A percentile compares a stretch with the other conserved stretches of the same genome.
Evolutionary conservation across 495 filamentous ascomycete genomes (phyloP).

Genomic region (Neurospora sp.): DNA sequence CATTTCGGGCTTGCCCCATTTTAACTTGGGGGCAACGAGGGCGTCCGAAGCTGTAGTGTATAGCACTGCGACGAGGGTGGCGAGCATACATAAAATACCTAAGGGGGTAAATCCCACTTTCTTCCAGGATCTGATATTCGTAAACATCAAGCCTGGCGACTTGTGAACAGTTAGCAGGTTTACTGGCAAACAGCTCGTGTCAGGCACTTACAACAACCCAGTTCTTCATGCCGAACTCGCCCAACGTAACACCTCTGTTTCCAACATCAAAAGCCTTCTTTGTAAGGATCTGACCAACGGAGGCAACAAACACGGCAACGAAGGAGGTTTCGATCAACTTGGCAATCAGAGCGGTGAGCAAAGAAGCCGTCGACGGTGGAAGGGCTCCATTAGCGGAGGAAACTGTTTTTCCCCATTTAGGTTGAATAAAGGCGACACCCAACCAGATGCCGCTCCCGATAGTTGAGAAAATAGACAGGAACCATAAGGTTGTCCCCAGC

Average conservation of each 20-base stretch:
- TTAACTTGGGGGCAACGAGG: conserved; percentile 57
- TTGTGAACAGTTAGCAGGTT: conserved; percentile 4
- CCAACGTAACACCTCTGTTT: conserved; percentile 54
- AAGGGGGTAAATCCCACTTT: conserved; percentile 51
- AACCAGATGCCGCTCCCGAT: conserved; percentile 56
- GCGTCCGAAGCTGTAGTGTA: conserved; percentile 69
- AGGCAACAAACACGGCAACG: conserved; percentile 66
- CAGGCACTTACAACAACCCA: conserved; percentile 33
- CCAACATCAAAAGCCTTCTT: conserved; percentile 47
- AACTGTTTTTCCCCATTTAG: conserved; percentile 48
- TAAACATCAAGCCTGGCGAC: conserved; percentile 51
- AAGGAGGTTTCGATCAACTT: conserved; percentile 70
- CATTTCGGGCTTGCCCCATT: conserved; percentile 35
- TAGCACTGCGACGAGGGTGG: conserved; percentile 52
- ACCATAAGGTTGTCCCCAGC: conserved; percentile 46
- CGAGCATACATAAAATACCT: conserved; percentile 47
- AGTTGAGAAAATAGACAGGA: conserved; percentile 58
- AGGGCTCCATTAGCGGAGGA: conserved; percentile 33
- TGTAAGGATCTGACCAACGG: conserved; percentile 61
- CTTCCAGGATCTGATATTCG: conserved; percentile 50
- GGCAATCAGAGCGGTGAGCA: conserved; percentile 54
- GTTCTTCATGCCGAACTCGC: conserved; percentile 57
- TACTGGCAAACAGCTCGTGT: neutral
- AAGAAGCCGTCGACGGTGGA: conserved; percentile 44
- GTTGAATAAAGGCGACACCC: conserved; percentile 44